Conservation (phyloP, 768 basidiomycete species). For the Holtermannia corniformis region DNA sequence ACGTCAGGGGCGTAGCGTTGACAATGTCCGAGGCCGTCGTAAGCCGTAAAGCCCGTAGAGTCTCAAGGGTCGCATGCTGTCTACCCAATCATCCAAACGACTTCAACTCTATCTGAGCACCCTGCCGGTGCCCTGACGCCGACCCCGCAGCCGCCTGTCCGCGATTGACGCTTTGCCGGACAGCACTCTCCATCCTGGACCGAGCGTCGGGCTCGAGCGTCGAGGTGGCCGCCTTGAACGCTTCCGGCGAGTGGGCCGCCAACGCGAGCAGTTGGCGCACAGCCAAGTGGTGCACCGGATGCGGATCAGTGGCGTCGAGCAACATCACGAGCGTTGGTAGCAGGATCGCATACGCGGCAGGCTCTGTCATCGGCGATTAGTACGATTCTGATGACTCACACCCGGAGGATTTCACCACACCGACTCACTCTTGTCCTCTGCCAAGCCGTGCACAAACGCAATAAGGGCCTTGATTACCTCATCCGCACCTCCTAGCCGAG, state of each 20-base stretch:
- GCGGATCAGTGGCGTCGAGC: constrained; percentile 42
- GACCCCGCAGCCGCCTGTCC: neutral
- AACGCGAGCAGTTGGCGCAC: constrained; percentile 61
- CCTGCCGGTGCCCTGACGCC: neutral
- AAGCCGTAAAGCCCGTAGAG: too few species aligned
- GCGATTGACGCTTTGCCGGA: constrained; percentile 57
- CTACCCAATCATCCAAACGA: neutral
- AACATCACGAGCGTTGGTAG: constrained; percentile 67
- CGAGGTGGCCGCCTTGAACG: constrained; percentile 76
- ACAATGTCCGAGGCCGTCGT: too few species aligned
- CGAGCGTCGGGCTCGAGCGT: constrained; percentile 54
- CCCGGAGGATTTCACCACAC: neutral
- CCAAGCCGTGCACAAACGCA: constrained; percentile 51
- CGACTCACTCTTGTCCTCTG: constrained; percentile 57
- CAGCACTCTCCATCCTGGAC: constrained; percentile 62
- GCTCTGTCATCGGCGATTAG: constrained; percentile 46
- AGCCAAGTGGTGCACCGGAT: constrained; percentile 50
- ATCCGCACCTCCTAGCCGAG: constrained; percentile 55
- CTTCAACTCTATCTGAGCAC: neutral
- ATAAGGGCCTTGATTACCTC: constrained; percentile 78
- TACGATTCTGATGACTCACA: constrained; percentile 4
- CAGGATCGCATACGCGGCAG: constrained; percentile 58
- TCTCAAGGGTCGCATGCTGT: neutral
- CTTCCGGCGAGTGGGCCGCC: constrained; percentile 58
- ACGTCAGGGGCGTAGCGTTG: too few species aligned